Percentiles rank a stretch among this genome's conserved stretches.
phyloP scores from a whole-genome alignment of 768 basidiomycete genomes.

The Boletus subparvulus region DNA sequence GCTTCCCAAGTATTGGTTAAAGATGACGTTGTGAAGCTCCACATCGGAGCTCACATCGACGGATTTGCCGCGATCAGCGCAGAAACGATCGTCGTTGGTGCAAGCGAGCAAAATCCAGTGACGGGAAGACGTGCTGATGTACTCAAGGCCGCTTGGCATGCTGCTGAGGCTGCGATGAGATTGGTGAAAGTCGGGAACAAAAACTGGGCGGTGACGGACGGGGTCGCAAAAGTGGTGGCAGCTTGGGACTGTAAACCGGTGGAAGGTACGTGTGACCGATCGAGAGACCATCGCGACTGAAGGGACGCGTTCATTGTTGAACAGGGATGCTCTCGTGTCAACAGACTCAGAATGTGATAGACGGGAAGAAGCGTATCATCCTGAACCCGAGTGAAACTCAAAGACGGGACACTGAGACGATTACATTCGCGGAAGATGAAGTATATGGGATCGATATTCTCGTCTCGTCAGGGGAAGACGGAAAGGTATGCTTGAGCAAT shows the following conservation, averaged over 20 bases:
- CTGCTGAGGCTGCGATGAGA: slow-evolving; percentile 90
- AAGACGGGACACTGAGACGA: slow-evolving; percentile 81
- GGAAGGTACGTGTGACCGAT: slow-evolving; percentile 61
- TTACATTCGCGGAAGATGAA: slow-evolving; percentile 88
- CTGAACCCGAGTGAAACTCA: slow-evolving; percentile 84
- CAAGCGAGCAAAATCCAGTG: slow-evolving; percentile 67
- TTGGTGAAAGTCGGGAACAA: slow-evolving; percentile 89
- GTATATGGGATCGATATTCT: slow-evolving; percentile 95
- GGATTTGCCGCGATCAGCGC: slow-evolving; percentile 93
- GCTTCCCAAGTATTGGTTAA: slow-evolving; percentile 69
- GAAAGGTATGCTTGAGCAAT: slow-evolving; percentile 58
- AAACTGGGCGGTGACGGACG: slow-evolving; percentile 94
- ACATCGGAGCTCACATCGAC: slow-evolving; percentile 96
- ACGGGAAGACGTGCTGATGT: slow-evolving; percentile 89
- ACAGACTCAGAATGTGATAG: slow-evolving; percentile 90
- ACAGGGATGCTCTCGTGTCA: slow-evolving; percentile 94
- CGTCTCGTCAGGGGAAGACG: slow-evolving; percentile 83
- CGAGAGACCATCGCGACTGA: neutral
- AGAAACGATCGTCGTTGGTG: slow-evolving; percentile 90
- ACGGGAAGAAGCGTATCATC: slow-evolving; percentile 95
- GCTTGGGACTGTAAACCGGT: slow-evolving; percentile 88
- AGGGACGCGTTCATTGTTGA: neutral
- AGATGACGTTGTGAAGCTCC: slow-evolving; percentile 93
- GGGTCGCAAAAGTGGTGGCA: slow-evolving; percentile 67
- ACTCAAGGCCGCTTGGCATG: slow-evolving; percentile 89